These are phyloP conservation scores for Scheffersomyces segobiensis DNA, from an alignment of 1,139 yeast genomes.

Conservation along the genomic window DNA sequence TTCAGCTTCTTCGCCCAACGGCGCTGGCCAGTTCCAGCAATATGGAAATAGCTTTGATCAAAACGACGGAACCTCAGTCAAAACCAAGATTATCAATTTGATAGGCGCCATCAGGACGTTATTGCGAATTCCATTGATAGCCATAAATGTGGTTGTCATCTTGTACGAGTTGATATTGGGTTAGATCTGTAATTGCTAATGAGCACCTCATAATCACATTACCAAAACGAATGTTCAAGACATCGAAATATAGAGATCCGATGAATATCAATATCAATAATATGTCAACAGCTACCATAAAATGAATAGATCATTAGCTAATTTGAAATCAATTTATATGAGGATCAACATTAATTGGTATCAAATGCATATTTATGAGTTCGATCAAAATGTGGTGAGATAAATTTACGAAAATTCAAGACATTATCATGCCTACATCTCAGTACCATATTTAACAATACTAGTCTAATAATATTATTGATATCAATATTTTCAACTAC, in stretches of 20 bases:
- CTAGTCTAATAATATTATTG: no score
- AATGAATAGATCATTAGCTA: background rate
- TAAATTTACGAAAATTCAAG: no score
- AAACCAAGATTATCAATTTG: conserved; percentile 59
- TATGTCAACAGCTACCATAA: no score
- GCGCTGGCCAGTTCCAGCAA: conserved; percentile 29
- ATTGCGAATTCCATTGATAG: conserved; percentile 72
- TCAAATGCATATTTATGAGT: no score
- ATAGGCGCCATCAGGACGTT: conserved; percentile 76
- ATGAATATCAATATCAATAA: background rate
- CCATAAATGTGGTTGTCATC: conserved; percentile 65
- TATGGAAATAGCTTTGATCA: conserved; percentile 23
- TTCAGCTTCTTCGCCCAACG: conserved; percentile 10
- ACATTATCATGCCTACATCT: no score
- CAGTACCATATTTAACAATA: no score
- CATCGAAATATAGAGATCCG: background rate
- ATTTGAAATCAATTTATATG: background rate
- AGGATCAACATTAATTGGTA: no score
- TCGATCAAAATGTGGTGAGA: background rate
- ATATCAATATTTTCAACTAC: background rate
- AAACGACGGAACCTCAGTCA: conserved; percentile 44
- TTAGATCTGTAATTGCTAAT: conserved; percentile 18
- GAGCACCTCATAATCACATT: background rate
- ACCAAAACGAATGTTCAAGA: background rate
- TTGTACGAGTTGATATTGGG: conserved; percentile 76